These are phyloP conservation scores for Starmerella bombicola DNA, from an alignment of 805 yeast species.

Conservation along the genomic window DNA sequence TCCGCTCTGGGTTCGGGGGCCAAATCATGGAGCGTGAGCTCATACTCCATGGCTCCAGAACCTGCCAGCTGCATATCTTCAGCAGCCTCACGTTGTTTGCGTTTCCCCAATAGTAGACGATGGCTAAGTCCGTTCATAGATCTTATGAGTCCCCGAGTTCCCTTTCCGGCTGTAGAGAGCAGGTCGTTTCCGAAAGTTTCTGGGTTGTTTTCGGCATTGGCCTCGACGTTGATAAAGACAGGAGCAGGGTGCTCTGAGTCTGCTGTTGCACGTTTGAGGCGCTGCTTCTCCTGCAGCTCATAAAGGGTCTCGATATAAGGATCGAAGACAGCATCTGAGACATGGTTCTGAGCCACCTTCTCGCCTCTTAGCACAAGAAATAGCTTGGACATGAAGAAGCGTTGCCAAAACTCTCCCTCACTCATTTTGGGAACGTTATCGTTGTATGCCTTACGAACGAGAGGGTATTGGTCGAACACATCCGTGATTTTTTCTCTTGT, in stretches of 20 bases:
- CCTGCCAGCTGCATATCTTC: neutral
- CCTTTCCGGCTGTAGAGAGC: slow-evolving; percentile 42
- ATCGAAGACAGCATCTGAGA: slow-evolving; percentile 78
- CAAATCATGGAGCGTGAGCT: slow-evolving; percentile 24
- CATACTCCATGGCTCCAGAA: slow-evolving; percentile 17
- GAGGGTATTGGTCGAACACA: slow-evolving; percentile 85
- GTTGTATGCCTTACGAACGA: slow-evolving; percentile 74
- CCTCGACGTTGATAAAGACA: slow-evolving; percentile 64
- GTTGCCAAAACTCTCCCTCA: slow-evolving; percentile 92
- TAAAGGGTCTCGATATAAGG: slow-evolving; percentile 64
- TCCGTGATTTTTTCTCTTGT: slow-evolving; percentile 82
- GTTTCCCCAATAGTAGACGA: slow-evolving; percentile 50
- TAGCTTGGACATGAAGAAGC: slow-evolving; percentile 82
- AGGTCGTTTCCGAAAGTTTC: slow-evolving; percentile 58
- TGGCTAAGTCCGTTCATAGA: slow-evolving; percentile 84
- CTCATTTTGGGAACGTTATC: slow-evolving; percentile 81
- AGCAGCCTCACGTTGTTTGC: slow-evolving; percentile 22
- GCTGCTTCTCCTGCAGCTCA: slow-evolving; percentile 38
- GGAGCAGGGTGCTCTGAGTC: slow-evolving; percentile 35
- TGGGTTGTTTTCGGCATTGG: slow-evolving; percentile 71
- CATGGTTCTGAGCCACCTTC: slow-evolving; percentile 54
- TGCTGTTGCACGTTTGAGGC: slow-evolving; percentile 14
- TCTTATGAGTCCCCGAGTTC: slow-evolving; percentile 53
- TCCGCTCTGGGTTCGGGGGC: slow-evolving; percentile 10
- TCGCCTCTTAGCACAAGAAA: slow-evolving; percentile 87